Conservation (phyloP, 1,139 yeast genomes). For the Sugiyamaella japonica region DNA sequence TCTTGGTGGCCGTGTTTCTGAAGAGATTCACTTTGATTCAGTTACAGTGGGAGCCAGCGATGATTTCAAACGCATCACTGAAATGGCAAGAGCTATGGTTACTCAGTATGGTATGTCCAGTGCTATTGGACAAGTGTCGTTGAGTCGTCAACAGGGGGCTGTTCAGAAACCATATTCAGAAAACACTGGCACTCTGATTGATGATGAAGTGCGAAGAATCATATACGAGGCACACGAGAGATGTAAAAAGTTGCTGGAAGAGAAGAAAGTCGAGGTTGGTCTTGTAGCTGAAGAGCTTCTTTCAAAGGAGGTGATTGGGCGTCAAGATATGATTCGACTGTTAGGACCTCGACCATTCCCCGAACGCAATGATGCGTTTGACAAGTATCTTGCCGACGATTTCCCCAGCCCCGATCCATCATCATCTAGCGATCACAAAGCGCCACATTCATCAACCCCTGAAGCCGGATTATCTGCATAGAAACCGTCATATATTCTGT, state of each 20-base stretch:
- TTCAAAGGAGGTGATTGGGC: conserved; percentile 78
- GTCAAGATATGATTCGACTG: conserved; percentile 86
- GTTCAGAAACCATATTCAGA: conserved; percentile 81
- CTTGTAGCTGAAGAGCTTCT: conserved; percentile 84
- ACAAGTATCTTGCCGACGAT: conserved; percentile 58
- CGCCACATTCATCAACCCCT: conserved; percentile 14
- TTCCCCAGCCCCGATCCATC: conserved; percentile 11
- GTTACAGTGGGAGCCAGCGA: conserved; percentile 96
- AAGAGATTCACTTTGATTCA: conserved; percentile 82
- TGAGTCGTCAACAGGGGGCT: conserved; percentile 56
- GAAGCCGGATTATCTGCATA: conserved; percentile 17
- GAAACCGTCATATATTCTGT: background rate
- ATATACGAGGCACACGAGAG: conserved; percentile 73
- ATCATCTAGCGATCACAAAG: conserved; percentile 4
- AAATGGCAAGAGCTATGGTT: conserved; percentile 93
- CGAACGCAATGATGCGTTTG: conserved; percentile 89
- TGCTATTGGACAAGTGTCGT: conserved; percentile 78
- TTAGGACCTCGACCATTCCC: conserved; percentile 90
- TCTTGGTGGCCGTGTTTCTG: conserved; percentile 93
- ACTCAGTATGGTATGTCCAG: conserved; percentile 88
- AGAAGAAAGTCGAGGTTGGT: conserved; percentile 71
- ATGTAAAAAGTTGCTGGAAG: conserved; percentile 67
- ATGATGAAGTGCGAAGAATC: conserved; percentile 77
- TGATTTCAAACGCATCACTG: conserved; percentile 95
- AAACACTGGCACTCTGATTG: conserved; percentile 76